These are phyloP conservation scores for Silene conica DNA, from an alignment of 148 eudicot species.

Conservation along the genomic window DNA sequence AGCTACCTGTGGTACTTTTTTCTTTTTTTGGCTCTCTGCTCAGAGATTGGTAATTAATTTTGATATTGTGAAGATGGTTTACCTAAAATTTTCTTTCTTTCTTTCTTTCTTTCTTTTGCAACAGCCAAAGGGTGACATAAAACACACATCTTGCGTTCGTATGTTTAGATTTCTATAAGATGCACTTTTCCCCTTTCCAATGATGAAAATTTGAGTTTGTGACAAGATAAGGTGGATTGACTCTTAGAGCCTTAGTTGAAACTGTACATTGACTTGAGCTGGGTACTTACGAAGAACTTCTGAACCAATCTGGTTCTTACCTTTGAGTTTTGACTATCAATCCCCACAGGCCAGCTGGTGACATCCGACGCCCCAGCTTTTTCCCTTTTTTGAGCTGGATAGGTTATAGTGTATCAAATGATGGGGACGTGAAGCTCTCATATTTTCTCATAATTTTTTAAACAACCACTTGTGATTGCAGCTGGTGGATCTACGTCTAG, in stretches of 20 bases:
- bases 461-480: constrained; percentile 25
- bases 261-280: not conserved
- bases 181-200: not conserved
- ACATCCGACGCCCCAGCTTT: not conserved
- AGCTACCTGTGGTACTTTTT: too few relatives aligned
- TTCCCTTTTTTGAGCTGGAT: not conserved
- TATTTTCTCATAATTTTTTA: not conserved
- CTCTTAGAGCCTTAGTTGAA: not conserved
- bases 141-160: not conserved
- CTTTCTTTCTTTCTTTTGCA: not conserved
- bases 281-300: not conserved
- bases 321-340: not conserved
- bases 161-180: not conserved
- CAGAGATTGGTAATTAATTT: not conserved
- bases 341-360: not conserved
- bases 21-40: too few relatives aligned
- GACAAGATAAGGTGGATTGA: not conserved
- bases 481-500: constrained; percentile 56
- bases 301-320: not conserved
- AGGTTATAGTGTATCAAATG: not conserved
- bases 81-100: not conserved
- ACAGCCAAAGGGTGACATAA: not conserved
- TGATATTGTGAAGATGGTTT: not conserved
- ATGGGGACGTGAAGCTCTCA: not conserved
- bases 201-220: not conserved